Base-by-base conservation (phyloP, 1,139 yeast species). In the Sugiyamaella paludigena region DNA sequence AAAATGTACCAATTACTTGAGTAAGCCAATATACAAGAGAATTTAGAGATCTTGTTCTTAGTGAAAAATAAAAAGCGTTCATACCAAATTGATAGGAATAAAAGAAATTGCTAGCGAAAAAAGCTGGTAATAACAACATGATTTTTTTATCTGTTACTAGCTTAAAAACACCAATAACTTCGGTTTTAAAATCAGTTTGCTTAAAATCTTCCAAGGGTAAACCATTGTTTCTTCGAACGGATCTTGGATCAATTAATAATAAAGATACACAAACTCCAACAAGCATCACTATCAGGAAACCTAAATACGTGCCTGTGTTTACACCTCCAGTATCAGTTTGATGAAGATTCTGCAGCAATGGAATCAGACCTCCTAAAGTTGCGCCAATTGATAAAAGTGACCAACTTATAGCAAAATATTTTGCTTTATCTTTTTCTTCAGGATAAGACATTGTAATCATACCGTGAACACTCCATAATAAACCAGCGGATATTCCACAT, bases 401-500 rank as follows among this genome's bases (percentile, higher is more conserved):
- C 56, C 56, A 52, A 8, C 54, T 52, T 4, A 50, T 40, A 12
- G 56, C 56, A 38, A 52, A 52, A 7, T 43, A 45, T 30, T 48
- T 52, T 13, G 54, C 52, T 26, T 52, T 52, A 32, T 48, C 51
- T 28, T 46, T 44, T 35, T 52, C 56, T 37, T 54, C 55, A 2
- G 58, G 53, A 44, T 55, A 55, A 10, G 56, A 45, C 52, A 52
- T 48, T 13, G 55, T 46, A n/a, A 55, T 49, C 51, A 52, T 52
- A 12, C 57, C 58, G 19, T 55, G 56, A 5, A 52, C 58, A 48
- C 51, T 48, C 58, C 58, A 55, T 32, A 55, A 42, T 45, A 55
- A 31, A 11, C 56, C 58, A 8, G 58, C 58, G 2, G 55, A 49
- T 26, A 55, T 52, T 7, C 58, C 58, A 33, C 57, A 54, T 26